Evolutionary conservation across 1,284 basidiomycete species (phyloP).

Genomic region (Megacollybia platyphylla): DNA sequence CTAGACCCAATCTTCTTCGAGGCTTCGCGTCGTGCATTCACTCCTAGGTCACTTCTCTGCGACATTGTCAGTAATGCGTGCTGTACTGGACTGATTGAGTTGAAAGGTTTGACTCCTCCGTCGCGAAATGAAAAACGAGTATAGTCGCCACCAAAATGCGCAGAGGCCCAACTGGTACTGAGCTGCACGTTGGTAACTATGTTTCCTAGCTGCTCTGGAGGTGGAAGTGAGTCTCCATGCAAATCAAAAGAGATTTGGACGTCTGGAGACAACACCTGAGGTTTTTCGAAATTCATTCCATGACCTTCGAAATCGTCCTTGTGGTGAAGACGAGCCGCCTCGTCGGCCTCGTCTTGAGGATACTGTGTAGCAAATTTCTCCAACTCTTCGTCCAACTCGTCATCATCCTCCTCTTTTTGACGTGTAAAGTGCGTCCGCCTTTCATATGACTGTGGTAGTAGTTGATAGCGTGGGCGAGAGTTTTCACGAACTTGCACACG

Average conservation of each 20-base stretch:
- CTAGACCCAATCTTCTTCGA: slow-evolving; percentile 16
- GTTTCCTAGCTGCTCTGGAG: background rate
- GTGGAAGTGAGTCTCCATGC: background rate
- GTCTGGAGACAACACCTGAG: background rate
- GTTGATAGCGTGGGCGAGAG: background rate
- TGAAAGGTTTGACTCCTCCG: background rate
- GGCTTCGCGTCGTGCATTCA: slow-evolving; percentile 18
- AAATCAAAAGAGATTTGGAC: too few relatives aligned
- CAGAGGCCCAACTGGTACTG: slow-evolving; percentile 10
- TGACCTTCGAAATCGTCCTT: background rate
- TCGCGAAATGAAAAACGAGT: slow-evolving; percentile 21
- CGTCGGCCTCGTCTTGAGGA: slow-evolving; percentile 3
- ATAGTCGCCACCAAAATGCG: slow-evolving; percentile 37
- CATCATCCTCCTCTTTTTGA: background rate
- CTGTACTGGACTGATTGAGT: slow-evolving; percentile 15
- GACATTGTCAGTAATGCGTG: slow-evolving; percentile 29
- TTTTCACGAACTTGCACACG: background rate
- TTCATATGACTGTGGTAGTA: background rate
- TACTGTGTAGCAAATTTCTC: background rate
- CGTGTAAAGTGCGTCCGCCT: background rate
- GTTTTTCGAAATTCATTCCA: background rate
- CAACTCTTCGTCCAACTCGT: background rate
- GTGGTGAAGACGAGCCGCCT: background rate
- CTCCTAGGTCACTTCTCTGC: slow-evolving; percentile 25
- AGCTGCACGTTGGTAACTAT: background rate